Percentiles rank a stretch among this genome's conserved stretches.
Evolutionary conservation across 2,329 filamentous ascomycete species (phyloP).

Genomic region (Emergomyces orientalis): DNA sequence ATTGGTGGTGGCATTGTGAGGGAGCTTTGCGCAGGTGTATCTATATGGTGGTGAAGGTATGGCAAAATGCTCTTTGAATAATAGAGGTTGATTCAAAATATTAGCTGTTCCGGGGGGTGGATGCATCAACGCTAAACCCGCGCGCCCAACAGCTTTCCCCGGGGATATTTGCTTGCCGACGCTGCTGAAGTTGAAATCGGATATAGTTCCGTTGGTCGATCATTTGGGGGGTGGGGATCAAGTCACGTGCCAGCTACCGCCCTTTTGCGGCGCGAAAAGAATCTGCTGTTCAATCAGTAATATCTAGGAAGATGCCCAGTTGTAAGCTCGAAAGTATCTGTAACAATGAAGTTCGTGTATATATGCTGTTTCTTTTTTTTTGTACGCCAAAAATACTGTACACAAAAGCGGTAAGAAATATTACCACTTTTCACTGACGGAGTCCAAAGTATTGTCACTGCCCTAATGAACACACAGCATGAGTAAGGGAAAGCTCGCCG

Average conservation of each 20-base stretch:
- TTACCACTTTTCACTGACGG: background rate
- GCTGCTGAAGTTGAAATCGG: background rate
- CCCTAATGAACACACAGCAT: background rate
- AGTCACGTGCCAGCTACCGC: background rate
- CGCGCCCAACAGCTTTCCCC: background rate
- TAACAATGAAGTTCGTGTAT: background rate
- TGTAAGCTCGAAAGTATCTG: background rate
- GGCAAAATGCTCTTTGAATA: background rate
- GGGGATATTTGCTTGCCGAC: background rate
- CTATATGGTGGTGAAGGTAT: background rate
- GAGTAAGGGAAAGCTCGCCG: background rate
- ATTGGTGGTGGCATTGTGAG: background rate
- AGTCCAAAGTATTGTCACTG: background rate
- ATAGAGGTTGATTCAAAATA: background rate
- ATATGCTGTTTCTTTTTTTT: constrained; percentile 7
- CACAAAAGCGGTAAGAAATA: background rate
- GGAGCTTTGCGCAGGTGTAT: background rate
- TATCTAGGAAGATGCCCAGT: background rate
- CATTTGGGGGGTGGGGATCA: no score
- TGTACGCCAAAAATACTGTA: constrained; percentile 5
- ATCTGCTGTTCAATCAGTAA: constrained; percentile 4
- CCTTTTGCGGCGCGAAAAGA: background rate
- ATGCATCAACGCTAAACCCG: background rate
- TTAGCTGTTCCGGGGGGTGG: background rate
- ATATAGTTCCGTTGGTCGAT: no score